Base-by-base conservation (phyloP, 2,329 filamentous ascomycete genomes). In the Diaporthe sp. region DNA sequence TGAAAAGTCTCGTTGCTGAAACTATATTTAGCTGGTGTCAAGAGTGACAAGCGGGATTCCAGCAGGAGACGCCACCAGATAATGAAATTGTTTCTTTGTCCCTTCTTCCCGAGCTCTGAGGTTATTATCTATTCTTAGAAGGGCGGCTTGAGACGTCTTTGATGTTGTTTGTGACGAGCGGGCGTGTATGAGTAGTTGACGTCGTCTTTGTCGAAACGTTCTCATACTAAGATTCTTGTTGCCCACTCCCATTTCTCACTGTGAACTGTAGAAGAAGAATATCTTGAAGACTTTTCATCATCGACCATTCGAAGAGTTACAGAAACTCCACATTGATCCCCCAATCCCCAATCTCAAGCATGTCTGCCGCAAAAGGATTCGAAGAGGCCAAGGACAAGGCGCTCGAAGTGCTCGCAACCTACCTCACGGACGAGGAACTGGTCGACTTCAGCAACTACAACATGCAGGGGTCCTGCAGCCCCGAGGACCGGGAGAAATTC, bases 11-110 rank as follows among this genome's bases (percentile, higher is more conserved):
- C 39, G 5, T 22, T 34, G 31, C 22, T 8, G 4, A 7, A 3
- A 34, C 34, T 15, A 69, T 4, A 8, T 13, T 28, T 12, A 22
- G n/a, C 65, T 55, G 34, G 10, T 37, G n/a, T 42, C 49, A 55
- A 28, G 42, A 42, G n/a, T 42, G 49, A 55, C 4, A 42, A 12
- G n/a, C n/a, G 34, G 34, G 34, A 37, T 25, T 22, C 10, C 10
- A 4, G 34, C 34, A 28, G 8, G 8, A 55, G 3, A 55, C 51
- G 49, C 15, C n/a, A 19, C 8, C 17, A 55, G 49, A 69, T 28
- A 42, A 69, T 69, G 5, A 69, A 68, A 67, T 55, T 69, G 46
- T 55, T 42, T 69, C 65, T 69, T 69, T 69, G 65, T 69, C n/a
- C 5, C 49, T 22, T 22, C 44, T 4, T 17, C 49, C 4, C 34